Evolutionary conservation across 2,329 filamentous ascomycete genomes (phyloP), one percentile per base, ranked within the genome.

Genomic region (Scytalidium lignicola): DNA sequence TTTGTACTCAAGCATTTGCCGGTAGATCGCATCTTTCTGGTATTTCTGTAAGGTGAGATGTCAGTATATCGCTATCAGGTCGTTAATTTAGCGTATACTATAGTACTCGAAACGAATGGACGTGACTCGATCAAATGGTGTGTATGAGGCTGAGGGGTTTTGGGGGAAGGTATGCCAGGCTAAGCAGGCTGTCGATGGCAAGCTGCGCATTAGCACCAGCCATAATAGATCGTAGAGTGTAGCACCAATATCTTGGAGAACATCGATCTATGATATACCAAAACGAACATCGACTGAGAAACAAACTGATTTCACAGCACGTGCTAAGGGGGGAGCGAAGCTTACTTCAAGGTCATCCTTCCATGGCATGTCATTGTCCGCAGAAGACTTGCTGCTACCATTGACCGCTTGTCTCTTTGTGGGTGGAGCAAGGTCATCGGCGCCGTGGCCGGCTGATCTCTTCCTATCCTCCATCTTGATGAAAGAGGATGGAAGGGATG

Each of bases 381-480:
- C 78, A 65, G 83, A 80, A 60, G 78, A 72, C 61, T 79, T 82
- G 56, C 60, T 58, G 62, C 89, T 89, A 63, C 90, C 90, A 76
- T 96, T 96, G 58, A 92, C 80, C 49, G 90, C 88, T 69, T 95
- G 88, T 71, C 90, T 86, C 78, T 97, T 99, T 65, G 84, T 87
- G 19, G 92, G 91, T 58, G 92, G 92, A 58, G 87, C 88, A 65
- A 88, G 76, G 60, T 96, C 90, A 69, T 93, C 88, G 64, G 82
- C 75, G 66, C 86, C 87, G 71, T 82, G 79, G 61, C 86, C 80
- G 66, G 90, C 88, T 66, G 90, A 87, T 82, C 93, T 85, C 82
- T 99, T 99, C 82, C 93, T 90, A 78, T 97, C 93, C 80, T 99
- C 93, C 92, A 97, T 99, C 82, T 93, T 96, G 76, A 83, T 77